Evolutionary conservation across 441 rosid genomes (phyloP).

Genomic region (Jatropha podagrica): DNA sequence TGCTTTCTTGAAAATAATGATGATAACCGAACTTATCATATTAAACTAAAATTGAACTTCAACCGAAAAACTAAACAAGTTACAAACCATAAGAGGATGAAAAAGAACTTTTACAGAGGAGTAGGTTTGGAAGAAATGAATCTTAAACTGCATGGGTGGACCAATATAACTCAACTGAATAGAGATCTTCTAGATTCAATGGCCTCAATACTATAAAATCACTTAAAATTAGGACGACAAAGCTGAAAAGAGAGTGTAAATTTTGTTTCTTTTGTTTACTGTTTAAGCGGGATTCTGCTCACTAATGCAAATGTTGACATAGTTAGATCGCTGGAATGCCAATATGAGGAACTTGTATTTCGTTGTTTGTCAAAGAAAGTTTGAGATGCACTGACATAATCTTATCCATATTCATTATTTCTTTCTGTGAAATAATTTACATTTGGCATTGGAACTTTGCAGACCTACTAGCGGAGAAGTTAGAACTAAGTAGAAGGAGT

Average conservation of each 20-base stretch:
- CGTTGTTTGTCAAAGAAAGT: no score
- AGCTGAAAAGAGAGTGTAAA: not conserved
- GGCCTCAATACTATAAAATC: not conserved
- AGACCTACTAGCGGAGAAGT: slow-evolving; percentile 43
- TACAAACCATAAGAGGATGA: not conserved
- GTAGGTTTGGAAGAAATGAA: not conserved
- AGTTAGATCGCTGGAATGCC: not conserved
- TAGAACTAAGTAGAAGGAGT: slow-evolving; percentile 14
- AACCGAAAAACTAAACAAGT: not conserved
- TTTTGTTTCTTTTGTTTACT: not conserved
- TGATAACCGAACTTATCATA: not conserved
- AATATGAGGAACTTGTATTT: no score
- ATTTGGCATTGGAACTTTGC: slow-evolving; percentile 14
- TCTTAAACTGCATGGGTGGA: not conserved
- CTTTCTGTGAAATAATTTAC: slow-evolving; percentile 12
- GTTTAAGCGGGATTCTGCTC: not conserved
- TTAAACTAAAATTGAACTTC: not conserved
- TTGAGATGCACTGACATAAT: not conserved
- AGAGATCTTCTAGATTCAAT: not conserved
- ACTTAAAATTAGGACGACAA: not conserved
- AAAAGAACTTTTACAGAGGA: not conserved
- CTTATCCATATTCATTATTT: not conserved
- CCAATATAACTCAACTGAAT: not conserved
- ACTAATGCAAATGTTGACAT: not conserved
- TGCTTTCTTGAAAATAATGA: not conserved